Conservation (phyloP, 2,329 filamentous ascomycete genomes). For the Calonectria pseudoreteaudii region DNA sequence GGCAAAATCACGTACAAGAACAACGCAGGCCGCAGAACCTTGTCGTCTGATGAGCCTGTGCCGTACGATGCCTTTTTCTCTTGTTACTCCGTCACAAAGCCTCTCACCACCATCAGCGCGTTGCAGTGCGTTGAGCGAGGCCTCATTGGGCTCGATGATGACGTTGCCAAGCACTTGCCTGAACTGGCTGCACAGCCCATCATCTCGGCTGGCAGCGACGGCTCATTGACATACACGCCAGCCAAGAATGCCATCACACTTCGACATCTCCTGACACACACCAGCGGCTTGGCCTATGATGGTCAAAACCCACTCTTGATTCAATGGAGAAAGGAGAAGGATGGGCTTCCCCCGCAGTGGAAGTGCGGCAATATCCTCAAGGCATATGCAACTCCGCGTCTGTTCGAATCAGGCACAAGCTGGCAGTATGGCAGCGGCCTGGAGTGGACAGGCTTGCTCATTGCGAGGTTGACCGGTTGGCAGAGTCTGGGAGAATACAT, state of each 20-base stretch:
- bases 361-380: constrained; percentile 5
- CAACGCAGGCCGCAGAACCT: not conserved
- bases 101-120: constrained; percentile 5
- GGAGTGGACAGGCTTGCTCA: constrained; percentile 8
- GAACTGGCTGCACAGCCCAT: constrained; percentile 3
- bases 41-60: not conserved
- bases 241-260: constrained; percentile 1
- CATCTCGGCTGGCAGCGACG: not conserved
- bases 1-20: not conserved
- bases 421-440: constrained; percentile 10
- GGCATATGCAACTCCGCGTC: not conserved
- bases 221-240: not conserved
- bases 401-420: constrained; percentile 14
- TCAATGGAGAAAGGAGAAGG: constrained; percentile 1
- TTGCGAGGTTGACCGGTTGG: not conserved
- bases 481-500: not conserved
- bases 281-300: constrained; percentile 6
- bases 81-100: constrained; percentile 4
- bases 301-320: not conserved
- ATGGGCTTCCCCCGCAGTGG: not conserved
- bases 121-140: constrained; percentile 10
- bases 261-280: constrained; percentile 12
- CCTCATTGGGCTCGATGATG: constrained; percentile 7
- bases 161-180: not conserved
- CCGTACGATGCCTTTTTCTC: constrained; percentile 9